Percentiles rank a stretch among this genome's conserved stretches.
Conservation (phyloP, 1,284 basidiomycete species). For the Bjerkandera adusta region DNA sequence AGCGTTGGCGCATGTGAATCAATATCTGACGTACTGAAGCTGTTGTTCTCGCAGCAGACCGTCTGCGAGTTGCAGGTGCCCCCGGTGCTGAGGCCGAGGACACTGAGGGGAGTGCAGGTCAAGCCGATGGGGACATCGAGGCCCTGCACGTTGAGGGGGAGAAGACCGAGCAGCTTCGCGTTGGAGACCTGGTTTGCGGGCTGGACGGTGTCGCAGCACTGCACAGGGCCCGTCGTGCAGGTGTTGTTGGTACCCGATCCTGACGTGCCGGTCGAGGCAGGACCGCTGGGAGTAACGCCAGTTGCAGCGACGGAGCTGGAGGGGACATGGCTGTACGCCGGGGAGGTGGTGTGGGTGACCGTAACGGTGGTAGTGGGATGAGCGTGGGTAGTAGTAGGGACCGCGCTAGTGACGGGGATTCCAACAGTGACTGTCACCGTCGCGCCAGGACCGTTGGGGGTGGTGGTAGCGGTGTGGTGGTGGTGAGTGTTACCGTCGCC, state of each 20-base stretch:
- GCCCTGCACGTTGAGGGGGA: background rate
- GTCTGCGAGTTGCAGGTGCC: conserved; percentile 1
- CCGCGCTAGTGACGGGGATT: no score
- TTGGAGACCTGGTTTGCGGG: conserved; percentile 10
- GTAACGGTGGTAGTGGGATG: no score
- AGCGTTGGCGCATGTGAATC: background rate
- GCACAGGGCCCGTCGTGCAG: conserved; percentile 20
- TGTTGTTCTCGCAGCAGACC: conserved; percentile 4
- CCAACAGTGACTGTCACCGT: no score
- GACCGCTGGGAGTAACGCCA: background rate
- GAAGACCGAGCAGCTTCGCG: background rate
- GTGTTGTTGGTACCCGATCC: background rate
- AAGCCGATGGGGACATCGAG: conserved; percentile 8
- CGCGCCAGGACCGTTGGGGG: no score
- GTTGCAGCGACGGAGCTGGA: no score
- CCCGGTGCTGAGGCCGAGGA: conserved; percentile 7
- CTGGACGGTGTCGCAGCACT: conserved; percentile 23
- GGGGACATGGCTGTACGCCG: no score
- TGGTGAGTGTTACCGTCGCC: no score
- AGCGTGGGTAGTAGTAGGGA: no score
- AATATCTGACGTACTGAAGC: background rate
- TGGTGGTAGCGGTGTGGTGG: no score
- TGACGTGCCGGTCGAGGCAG: background rate
- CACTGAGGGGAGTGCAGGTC: conserved; percentile 7
- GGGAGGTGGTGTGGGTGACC: no score